These are phyloP conservation scores for Ophiobolus disseminans DNA, from an alignment of 2,329 filamentous ascomycete species.

Conservation along the genomic window DNA sequence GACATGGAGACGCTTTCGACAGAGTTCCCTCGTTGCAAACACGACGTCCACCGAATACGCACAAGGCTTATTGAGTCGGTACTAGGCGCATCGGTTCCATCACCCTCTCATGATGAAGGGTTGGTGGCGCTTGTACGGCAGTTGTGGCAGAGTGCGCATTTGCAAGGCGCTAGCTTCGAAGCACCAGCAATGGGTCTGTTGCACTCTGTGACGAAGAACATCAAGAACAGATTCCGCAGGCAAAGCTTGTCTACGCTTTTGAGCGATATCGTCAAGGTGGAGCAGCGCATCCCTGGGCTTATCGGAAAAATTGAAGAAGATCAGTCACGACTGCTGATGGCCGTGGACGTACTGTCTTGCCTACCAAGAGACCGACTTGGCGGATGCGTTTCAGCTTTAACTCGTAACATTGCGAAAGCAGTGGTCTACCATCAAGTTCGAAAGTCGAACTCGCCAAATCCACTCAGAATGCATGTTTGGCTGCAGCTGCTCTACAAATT, in stretches of 20 bases:
- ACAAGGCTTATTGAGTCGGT: conserved; percentile 17
- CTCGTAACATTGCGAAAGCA: conserved; percentile 11
- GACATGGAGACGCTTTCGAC: conserved; percentile 14
- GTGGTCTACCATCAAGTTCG: conserved; percentile 1
- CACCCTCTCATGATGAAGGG: conserved; percentile 6
- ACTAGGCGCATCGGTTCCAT: conserved; percentile 2
- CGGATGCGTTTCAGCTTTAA: conserved; percentile 16
- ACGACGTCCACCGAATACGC: conserved; percentile 12
- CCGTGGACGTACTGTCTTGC: conserved; percentile 16
- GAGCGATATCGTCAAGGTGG: neutral
- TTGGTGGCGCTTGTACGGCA: conserved; percentile 20
- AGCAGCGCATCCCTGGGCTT: neutral
- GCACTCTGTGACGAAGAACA: conserved; percentile 12
- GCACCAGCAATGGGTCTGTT: conserved; percentile 1
- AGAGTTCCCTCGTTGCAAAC: conserved; percentile 6
- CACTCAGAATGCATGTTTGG: conserved; percentile 20
- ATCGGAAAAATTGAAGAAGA: neutral
- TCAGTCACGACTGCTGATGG: conserved; percentile 1
- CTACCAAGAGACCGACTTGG: conserved; percentile 17
- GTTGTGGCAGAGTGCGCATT: conserved; percentile 16
- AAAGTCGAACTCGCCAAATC: neutral
- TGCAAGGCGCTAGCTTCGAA: neutral
- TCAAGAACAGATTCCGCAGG: conserved; percentile 2
- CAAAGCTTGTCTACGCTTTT: neutral
- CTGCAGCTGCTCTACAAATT: conserved; percentile 25